A percentile compares a stretch with the other conserved stretches of the same genome.
phyloP scores from a whole-genome alignment of 352 stramenopile species.

The Pythium chondricola region DNA sequence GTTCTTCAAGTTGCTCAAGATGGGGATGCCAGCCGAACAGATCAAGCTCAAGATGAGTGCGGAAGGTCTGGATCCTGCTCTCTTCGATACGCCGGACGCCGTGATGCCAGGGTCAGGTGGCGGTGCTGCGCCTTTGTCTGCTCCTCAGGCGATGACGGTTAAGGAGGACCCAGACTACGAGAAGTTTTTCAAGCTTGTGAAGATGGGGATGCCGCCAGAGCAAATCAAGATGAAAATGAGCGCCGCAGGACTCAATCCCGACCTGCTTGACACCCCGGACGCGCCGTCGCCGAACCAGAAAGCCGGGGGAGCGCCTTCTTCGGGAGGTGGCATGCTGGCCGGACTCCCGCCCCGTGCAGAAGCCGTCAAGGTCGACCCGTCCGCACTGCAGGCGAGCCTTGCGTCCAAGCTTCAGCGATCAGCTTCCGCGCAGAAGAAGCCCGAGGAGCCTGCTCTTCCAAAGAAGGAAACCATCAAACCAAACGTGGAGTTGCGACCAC shows the following conservation, averaged over 20 bases:
- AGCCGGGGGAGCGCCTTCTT: conserved; percentile 4
- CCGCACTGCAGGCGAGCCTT: conserved; percentile 55
- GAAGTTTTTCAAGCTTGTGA: conserved; percentile 96
- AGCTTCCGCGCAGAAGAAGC: conserved; percentile 36
- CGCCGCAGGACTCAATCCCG: conserved; percentile 59
- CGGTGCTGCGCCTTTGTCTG: conserved; percentile 1
- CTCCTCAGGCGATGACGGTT: conserved; percentile 49
- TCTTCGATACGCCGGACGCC: conserved; percentile 88
- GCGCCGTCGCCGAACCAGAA: conserved; percentile 69
- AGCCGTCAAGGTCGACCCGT: conserved; percentile 63
- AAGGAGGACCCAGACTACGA: conserved; percentile 90
- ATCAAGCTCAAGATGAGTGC: conserved; percentile 94
- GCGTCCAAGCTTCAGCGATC: conserved; percentile 38
- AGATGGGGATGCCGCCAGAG: conserved; percentile 84
- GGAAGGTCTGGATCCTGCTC: conserved; percentile 85
- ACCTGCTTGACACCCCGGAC: conserved; percentile 63
- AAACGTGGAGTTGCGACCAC: conserved; percentile 76
- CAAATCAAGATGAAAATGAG: conserved; percentile 93
- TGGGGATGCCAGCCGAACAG: conserved; percentile 91
- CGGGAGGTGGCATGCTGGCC: conserved; percentile 29
- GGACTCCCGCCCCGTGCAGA: conserved; percentile 55
- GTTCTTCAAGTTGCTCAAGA: conserved; percentile 96
- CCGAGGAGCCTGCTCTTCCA: conserved; percentile 61
- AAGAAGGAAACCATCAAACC: conserved; percentile 87
- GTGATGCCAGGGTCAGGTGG: conserved; percentile 53